Percentiles rank a stretch among this genome's conserved stretches.
These are phyloP conservation scores for Taxillus chinensis DNA, from an alignment of 164 flowering plant genomes.

Conservation along the genomic window DNA sequence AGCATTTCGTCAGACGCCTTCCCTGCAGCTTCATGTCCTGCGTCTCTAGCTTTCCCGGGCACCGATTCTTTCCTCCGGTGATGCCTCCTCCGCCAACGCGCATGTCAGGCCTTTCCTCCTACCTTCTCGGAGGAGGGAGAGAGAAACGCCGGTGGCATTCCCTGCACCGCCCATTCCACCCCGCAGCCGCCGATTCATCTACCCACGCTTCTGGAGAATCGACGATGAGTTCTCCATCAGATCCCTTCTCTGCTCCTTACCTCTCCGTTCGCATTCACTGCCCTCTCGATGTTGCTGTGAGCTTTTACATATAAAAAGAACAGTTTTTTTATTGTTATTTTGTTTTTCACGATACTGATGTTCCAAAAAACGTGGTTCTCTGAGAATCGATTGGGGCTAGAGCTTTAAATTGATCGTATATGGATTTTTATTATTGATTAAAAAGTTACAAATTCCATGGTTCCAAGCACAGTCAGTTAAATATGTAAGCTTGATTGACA, in stretches of 20 bases:
- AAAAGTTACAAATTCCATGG: background rate
- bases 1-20: background rate
- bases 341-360: too few relatives aligned
- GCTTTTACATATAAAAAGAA: constrained; percentile 3
- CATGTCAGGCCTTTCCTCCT: background rate
- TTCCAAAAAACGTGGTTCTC: too few relatives aligned
- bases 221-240: constrained; percentile 4
- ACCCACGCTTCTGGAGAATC: constrained; percentile 8
- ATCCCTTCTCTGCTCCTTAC: constrained; percentile 26
- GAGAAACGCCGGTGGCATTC: background rate
- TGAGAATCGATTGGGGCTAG: background rate
- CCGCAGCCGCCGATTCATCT: background rate
- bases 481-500: constrained; percentile 9
- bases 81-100: background rate
- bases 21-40: background rate
- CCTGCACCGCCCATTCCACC: too few relatives aligned
- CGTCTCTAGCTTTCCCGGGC: background rate
- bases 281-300: constrained; percentile 34
- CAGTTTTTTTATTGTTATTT: too few relatives aligned
- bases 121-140: background rate
- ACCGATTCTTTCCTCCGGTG: background rate
- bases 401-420: too few relatives aligned
- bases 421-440: too few relatives aligned
- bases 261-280: constrained; percentile 48
- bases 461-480: background rate